Base-by-base conservation (phyloP, 352 stramenopile genomes). In the Aphanomyces euteiches region DNA sequence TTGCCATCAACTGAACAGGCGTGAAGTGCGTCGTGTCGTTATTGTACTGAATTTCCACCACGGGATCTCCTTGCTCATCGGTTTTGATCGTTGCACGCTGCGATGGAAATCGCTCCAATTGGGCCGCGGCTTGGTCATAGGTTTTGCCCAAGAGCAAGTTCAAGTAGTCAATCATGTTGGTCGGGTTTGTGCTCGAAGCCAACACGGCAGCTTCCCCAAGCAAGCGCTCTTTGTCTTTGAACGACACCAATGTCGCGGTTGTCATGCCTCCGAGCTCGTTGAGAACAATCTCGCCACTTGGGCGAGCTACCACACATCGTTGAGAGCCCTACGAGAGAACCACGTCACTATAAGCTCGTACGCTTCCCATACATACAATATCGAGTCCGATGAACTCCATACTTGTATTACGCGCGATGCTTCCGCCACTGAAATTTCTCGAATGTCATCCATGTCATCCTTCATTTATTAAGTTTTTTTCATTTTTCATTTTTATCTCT, bases 201-300 rank as follows among this genome's bases (percentile, higher is more conserved):
- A 90, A 78, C 67, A 96, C 87, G n/a, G 87, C 88, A 5, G 85
- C 77, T 71, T 97, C 88, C 48, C 90, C 90, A 37, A 96, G 74
- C 17, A 95, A 81, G 0, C 88, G 79, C 77, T 96, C 87, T 58
- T 91, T 79, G 59, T 83, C 82, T 65, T 93, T 95, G 67, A 96
- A 96, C n/a, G 87, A 86, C 66, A 96, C 85, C 19, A 96, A 75
- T 40, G 84, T 92, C 37, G 88, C 86, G 3, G 86, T 93, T 39
- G 87, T 94, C 82, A 96, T 92, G 53, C 78, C 82, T 45, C 90
- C 90, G 7, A 97, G 84, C 75, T 96, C 88, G 64, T 95, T 96
- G 41, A 94, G 83, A 74, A 96, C 83, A 38, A 95, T 87, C 45
- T 95, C 89, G 57, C 87, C 87, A 2, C 76, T 80, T 72, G 72